Evolutionary conservation across 2,329 filamentous ascomycete species (phyloP).

Genomic region (Diaporthe australafricana): DNA sequence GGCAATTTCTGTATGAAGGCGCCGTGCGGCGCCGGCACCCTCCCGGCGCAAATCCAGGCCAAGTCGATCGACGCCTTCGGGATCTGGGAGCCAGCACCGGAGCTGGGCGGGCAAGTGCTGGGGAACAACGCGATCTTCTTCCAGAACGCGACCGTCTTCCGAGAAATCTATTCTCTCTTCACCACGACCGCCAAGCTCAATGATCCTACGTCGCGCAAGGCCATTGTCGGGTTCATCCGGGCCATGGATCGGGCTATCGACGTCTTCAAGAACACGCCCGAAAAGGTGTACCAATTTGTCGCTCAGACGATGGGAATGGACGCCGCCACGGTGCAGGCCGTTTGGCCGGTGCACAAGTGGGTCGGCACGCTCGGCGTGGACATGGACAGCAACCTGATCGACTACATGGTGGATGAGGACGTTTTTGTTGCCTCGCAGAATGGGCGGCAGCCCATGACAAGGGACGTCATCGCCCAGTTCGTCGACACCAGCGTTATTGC

Average conservation of each 20-base stretch:
- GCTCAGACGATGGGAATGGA: neutral
- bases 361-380: neutral
- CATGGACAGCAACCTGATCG: constrained; percentile 14
- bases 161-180: neutral
- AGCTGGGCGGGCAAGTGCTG: neutral
- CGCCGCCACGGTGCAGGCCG: neutral
- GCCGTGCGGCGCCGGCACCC: neutral
- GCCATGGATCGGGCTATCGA: neutral
- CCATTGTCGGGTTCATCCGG: constrained; percentile 7
- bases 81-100: neutral
- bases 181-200: constrained; percentile 2
- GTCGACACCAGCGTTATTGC: constrained; percentile 9
- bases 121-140: neutral
- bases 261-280: neutral
- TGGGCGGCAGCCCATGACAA: neutral
- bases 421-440: constrained; percentile 13
- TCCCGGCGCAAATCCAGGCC: neutral
- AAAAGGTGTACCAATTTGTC: constrained; percentile 1
- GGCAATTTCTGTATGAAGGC: neutral
- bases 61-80: constrained; percentile 10
- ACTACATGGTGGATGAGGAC: constrained; percentile 19
- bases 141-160: constrained; percentile 10
- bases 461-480: neutral
- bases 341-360: constrained; percentile 9
- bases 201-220: neutral